These are phyloP conservation scores for Cenchrus fungigraminus DNA, from an alignment of 176 grass and related monocot species.

Conservation along the genomic window DNA sequence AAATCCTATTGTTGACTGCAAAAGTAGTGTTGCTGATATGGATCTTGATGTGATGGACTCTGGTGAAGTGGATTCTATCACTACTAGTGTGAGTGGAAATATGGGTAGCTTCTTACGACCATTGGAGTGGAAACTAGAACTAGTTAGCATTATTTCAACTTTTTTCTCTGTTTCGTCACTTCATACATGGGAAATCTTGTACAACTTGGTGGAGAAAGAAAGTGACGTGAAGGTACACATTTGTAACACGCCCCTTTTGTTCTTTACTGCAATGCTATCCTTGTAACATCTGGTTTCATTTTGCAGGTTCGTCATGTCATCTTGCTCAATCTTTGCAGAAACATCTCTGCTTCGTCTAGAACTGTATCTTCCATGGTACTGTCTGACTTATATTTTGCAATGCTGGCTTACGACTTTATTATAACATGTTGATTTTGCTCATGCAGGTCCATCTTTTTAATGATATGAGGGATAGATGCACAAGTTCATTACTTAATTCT, in stretches of 20 bases:
- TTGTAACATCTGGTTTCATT: conserved; percentile 35
- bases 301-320: conserved; percentile 70
- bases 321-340: conserved; percentile 79
- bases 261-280: conserved; percentile 20
- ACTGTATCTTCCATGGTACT: conserved; percentile 74
- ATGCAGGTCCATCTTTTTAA: conserved; percentile 63
- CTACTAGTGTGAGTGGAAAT: conserved; percentile 49
- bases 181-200: conserved; percentile 85
- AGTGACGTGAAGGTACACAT: conserved; percentile 65
- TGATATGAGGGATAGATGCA: conserved; percentile 53
- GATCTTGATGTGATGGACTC: conserved; percentile 75
- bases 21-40: conserved; percentile 68
- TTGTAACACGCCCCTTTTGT: conserved; percentile 38
- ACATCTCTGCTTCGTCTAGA: conserved; percentile 55
- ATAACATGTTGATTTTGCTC: conserved; percentile 34
- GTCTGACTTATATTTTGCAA: conserved; percentile 15
- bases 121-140: conserved; percentile 65
- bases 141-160: conserved; percentile 66
- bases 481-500: conserved; percentile 52
- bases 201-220: conserved; percentile 61
- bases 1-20: conserved; percentile 48
- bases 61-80: conserved; percentile 61
- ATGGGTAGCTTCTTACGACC: conserved; percentile 50
- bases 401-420: conserved; percentile 36
- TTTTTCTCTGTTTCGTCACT: conserved; percentile 72